These are phyloP conservation scores for Aphanocladium album DNA, from an alignment of 2,329 filamentous ascomycete species.

Conservation along the genomic window DNA sequence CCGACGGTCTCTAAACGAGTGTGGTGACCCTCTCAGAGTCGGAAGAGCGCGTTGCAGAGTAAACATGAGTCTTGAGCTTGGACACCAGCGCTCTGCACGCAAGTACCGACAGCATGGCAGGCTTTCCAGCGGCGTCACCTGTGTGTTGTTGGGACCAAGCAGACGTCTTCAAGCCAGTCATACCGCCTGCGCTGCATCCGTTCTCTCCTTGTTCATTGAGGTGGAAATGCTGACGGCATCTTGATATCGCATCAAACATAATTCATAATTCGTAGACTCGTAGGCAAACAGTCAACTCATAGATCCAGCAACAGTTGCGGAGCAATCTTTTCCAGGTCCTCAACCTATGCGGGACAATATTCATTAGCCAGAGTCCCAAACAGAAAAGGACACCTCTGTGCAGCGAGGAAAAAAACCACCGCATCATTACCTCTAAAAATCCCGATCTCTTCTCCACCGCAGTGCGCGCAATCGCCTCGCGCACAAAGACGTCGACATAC, in stretches of 20 bases:
- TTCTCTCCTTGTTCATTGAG: neutral
- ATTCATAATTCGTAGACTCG: neutral
- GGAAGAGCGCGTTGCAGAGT: too few relatives aligned
- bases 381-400: neutral
- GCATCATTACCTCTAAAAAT: conserved; percentile 76
- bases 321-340: conserved; percentile 83
- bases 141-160: too few relatives aligned
- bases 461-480: conserved; percentile 79
- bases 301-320: conserved; percentile 85
- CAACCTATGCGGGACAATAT: conserved; percentile 49
- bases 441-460: conserved; percentile 63
- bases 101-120: too few relatives aligned
- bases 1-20: too few relatives aligned
- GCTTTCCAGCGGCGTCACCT: too few relatives aligned
- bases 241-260: neutral
- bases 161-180: too few relatives aligned
- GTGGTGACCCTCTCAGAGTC: too few relatives aligned
- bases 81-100: too few relatives aligned
- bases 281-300: conserved; percentile 36
- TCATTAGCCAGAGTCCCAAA: neutral
- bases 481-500: conserved; percentile 88
- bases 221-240: neutral
- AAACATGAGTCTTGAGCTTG: too few relatives aligned
- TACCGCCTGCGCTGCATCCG: too few relatives aligned
- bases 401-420: too few relatives aligned